Conservation (phyloP, 1,284 basidiomycete species). For the Naganishia sp. region DNA sequence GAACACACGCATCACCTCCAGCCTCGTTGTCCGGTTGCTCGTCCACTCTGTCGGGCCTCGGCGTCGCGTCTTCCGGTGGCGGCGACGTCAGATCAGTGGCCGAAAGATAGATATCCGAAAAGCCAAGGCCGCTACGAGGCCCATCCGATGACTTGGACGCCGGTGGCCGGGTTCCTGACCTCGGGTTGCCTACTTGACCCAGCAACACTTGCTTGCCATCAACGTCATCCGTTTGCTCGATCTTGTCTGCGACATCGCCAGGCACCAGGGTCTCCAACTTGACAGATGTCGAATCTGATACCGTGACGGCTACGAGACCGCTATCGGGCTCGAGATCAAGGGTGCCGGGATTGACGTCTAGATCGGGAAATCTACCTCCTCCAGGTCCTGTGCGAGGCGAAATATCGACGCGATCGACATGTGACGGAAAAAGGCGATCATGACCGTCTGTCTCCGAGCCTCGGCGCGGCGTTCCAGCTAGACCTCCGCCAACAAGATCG, state of each 20-base stretch:
- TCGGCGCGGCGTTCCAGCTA: slow-evolving; percentile 13
- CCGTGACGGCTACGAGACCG: slow-evolving; percentile 14
- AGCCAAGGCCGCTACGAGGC: neutral
- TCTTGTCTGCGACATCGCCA: slow-evolving; percentile 16
- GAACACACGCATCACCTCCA: slow-evolving; percentile 3
- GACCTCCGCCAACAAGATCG: slow-evolving; percentile 10
- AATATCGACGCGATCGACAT: neutral
- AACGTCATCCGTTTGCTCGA: slow-evolving; percentile 6
- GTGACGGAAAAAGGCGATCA: neutral
- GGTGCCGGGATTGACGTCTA: neutral
- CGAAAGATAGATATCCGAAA: slow-evolving; percentile 12
- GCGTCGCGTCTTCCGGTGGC: neutral
- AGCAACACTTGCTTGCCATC: slow-evolving; percentile 5
- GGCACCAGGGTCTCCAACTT: slow-evolving; percentile 20
- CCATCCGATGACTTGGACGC: too few relatives aligned
- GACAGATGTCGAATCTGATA: slow-evolving; percentile 22
- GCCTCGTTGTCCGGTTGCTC: neutral
- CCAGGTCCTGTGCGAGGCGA: neutral
- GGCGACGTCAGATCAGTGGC: neutral
- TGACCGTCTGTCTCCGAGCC: neutral
- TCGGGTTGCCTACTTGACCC: too few relatives aligned
- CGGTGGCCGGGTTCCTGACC: too few relatives aligned
- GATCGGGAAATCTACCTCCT: neutral
- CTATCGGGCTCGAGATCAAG: neutral
- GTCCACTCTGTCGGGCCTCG: too few relatives aligned